Base-by-base conservation (phyloP, 768 basidiomycete genomes). In the Termitomyces sp. region DNA sequence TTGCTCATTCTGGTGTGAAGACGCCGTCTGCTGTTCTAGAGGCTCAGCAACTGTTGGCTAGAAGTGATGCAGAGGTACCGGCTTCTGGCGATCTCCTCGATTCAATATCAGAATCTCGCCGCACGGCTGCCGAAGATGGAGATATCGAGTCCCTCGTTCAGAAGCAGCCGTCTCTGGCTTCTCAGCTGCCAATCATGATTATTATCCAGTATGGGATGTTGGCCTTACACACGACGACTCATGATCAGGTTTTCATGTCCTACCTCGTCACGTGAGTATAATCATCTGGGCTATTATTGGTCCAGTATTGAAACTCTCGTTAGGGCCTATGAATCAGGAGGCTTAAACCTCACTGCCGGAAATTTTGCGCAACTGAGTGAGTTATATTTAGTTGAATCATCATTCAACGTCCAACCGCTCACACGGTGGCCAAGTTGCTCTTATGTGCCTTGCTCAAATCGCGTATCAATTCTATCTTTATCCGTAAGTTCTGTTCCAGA, bases 401-500 rank as follows among this genome's bases (percentile, higher is more conserved):
- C 20, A 46, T 44, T 52, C 22, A 45, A 32, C 44, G 16, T 51
- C 50, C 30, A 28, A 35, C 14, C 47, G 40, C 47, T 63, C 30
- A 61, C 22, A 45, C 55, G 43, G 47, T 56, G n/a, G 16, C 62
- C 10, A 62, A 93, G 91, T 91, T 68, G 92, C 91, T 6, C 65
- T 96, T 56, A 96, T 97, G 94, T 95, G 92, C 71, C 78, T 94
- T n/a, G 90, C 86, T 60, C 94, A 95, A 70, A 90, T 97, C 53
- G 84, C 86, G 38, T 96, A 94, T 68, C 94, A 94, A 66, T 94
- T 93, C 68, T 85, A 92, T 67, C 79, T 92, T 36, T 94, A 94
- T 77, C 91, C 91, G 89, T 93, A 67, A 72, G 90, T 54, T 43
- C 40, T 36, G 30, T 22, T 53, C 45, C 52, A n/a, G 40, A 42